These are phyloP conservation scores for Wallemia mellicola DNA, from an alignment of 1,284 basidiomycete species.

Conservation along the genomic window DNA sequence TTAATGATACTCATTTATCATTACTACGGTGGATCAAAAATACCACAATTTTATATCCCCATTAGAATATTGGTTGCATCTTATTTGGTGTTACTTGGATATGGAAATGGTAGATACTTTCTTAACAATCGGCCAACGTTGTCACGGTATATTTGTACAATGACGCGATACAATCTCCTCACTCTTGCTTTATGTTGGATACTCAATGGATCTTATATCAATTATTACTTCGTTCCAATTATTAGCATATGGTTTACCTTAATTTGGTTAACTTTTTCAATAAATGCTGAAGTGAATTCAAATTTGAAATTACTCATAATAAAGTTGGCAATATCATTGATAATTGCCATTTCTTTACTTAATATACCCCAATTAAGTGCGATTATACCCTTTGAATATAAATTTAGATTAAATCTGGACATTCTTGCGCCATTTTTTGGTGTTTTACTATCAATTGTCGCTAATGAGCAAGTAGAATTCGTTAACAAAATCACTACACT, in stretches of 20 bases:
- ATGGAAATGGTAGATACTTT: constrained; percentile 29
- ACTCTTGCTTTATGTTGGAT: constrained; percentile 51
- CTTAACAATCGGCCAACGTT: not conserved
- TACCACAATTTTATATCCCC: constrained; percentile 66
- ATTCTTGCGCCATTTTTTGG: constrained; percentile 13
- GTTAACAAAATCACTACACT: constrained; percentile 43
- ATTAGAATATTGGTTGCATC: constrained; percentile 58
- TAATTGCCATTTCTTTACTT: constrained; percentile 26
- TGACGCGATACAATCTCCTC: constrained; percentile 52
- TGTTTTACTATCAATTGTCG: not conserved
- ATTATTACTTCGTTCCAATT: constrained; percentile 13
- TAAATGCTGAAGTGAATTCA: constrained; percentile 43
- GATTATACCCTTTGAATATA: constrained; percentile 33
- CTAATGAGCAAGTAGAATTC: not conserved
- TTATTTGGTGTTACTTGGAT: constrained; percentile 41
- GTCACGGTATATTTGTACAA: constrained; percentile 25
- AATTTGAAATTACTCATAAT: constrained; percentile 29
- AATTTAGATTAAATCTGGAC: constrained; percentile 57
- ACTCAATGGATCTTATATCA: constrained; percentile 63
- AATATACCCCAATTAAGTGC: constrained; percentile 31
- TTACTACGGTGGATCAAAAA: constrained; percentile 54
- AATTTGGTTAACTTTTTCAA: constrained; percentile 45
- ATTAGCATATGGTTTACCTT: constrained; percentile 44
- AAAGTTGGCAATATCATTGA: constrained; percentile 38
- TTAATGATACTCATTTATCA: constrained; percentile 68